Conservation (phyloP, 2,329 filamentous ascomycete species). For the Ceratocystis cubensis region DNA sequence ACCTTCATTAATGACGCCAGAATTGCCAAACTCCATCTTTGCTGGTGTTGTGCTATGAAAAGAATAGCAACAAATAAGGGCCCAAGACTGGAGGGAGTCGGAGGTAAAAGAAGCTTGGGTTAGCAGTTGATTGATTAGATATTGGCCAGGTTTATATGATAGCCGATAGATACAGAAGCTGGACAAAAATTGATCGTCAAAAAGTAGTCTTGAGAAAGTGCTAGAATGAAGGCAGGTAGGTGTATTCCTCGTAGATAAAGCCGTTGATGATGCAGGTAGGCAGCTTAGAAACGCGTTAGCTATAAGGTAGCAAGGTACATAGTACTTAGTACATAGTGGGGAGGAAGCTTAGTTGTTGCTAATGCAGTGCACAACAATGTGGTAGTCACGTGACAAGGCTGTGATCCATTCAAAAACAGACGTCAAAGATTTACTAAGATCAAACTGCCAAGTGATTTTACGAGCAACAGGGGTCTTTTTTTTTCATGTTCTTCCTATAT, state of each 20-base stretch:
- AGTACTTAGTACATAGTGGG: background rate
- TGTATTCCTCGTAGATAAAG: background rate
- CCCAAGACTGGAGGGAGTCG: background rate
- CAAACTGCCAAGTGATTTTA: too few species aligned
- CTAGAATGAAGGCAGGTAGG: too few species aligned
- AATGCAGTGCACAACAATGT: background rate
- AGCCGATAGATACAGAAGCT: background rate
- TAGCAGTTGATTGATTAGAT: background rate
- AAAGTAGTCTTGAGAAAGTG: background rate
- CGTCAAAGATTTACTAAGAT: too few species aligned
- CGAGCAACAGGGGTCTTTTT: too few species aligned
- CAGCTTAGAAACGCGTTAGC: slow-evolving; percentile 8
- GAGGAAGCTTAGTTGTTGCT: background rate
- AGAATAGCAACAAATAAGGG: background rate
- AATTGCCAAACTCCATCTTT: slow-evolving; percentile 51
- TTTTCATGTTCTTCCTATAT: too few species aligned
- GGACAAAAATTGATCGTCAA: background rate
- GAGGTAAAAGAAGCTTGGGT: background rate
- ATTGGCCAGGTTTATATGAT: background rate
- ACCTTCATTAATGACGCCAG: slow-evolving; percentile 54
- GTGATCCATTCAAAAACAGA: background rate
- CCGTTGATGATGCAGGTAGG: background rate
- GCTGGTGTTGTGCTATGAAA: background rate
- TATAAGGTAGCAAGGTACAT: background rate
- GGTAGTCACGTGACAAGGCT: background rate